Percentiles rank a stretch among this genome's conserved stretches.
phyloP scores from a whole-genome alignment of 2,329 filamentous ascomycete species.

The Hypoxylon sp. region DNA sequence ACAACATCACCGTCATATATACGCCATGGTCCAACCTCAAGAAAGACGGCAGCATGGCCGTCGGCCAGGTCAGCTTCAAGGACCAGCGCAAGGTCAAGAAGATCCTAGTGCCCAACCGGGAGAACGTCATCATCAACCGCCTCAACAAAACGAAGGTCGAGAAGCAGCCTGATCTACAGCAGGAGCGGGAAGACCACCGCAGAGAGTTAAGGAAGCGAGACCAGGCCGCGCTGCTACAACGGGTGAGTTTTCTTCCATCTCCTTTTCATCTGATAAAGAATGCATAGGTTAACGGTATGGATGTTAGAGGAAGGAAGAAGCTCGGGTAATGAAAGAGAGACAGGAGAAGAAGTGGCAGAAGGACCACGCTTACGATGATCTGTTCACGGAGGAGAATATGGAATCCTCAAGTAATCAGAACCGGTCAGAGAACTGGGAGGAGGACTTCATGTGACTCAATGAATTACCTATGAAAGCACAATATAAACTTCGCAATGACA shows the following conservation, averaged over 20 bases:
- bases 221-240: constrained; percentile 70
- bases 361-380: constrained; percentile 96
- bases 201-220: constrained; percentile 81
- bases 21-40: constrained; percentile 97
- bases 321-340: constrained; percentile 79
- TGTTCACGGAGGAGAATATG: constrained; percentile 88
- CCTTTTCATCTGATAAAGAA: not conserved
- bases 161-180: constrained; percentile 84
- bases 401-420: constrained; percentile 87
- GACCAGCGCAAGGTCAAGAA: constrained; percentile 88
- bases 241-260: constrained; percentile 65
- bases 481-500: constrained; percentile 22
- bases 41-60: constrained; percentile 96
- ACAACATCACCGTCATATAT: constrained; percentile 96
- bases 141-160: constrained; percentile 97
- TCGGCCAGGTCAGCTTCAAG: constrained; percentile 95
- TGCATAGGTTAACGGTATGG: not conserved
- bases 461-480: constrained; percentile 11
- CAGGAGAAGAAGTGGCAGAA: constrained; percentile 94
- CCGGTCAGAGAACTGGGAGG: constrained; percentile 80
- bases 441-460: constrained; percentile 86
- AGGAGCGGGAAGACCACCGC: constrained; percentile 84
- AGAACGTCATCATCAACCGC: constrained; percentile 95
- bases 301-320: constrained; percentile 81
- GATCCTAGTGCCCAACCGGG: constrained; percentile 82